Base-by-base conservation (phyloP, 352 stramenopile species). In the Pythium sukuiense region DNA sequence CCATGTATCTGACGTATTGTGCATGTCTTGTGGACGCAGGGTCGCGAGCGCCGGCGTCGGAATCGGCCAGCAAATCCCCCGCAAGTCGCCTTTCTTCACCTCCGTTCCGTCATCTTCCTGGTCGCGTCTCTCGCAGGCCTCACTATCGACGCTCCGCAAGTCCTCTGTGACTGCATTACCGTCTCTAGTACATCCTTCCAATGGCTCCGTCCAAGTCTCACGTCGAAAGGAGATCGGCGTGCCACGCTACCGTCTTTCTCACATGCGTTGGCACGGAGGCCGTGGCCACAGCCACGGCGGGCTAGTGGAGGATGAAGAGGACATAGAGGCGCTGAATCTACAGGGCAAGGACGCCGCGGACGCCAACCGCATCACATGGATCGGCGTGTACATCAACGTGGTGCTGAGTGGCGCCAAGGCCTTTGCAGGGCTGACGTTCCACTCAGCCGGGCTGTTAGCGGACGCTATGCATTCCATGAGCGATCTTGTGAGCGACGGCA, bases 401-500 rank as follows among this genome's bases (percentile, higher is more conserved):
- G 81, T 72, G 55, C 70, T 92, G 26, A 88, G 76, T 27, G 81
- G 70, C 1, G 63, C 81, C n/a, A 92, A 76, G 77, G 91, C 80
- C 65, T 90, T 79, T 29, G 76, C 89, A 1, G 87, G 88, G 53
- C 67, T 90, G 7, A 65, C 73, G 26, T 90, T 84, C 71, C 79
- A 96, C 77, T 98, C 89, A 5, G 86, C 90, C 0, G 95, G 89
- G 9, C 72, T 99, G 32, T 74, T 99, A 53, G 93, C 96, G 3
- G 96, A 99, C 74, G 96, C 96, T 1, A 92, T 89, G 16, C 96
- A 99, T 83, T 98, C 89, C 1, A 69, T 98, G 13, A 96, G 81
- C 64, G 96, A 99, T 80, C 76, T 99, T 30, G 83, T 98, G 39
- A 96, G 83, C 56, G 96, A 99, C 73, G 96, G 92, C 65, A 93